Conservation (phyloP, 495 filamentous ascomycete genomes). For the Extremus antarcticus region DNA sequence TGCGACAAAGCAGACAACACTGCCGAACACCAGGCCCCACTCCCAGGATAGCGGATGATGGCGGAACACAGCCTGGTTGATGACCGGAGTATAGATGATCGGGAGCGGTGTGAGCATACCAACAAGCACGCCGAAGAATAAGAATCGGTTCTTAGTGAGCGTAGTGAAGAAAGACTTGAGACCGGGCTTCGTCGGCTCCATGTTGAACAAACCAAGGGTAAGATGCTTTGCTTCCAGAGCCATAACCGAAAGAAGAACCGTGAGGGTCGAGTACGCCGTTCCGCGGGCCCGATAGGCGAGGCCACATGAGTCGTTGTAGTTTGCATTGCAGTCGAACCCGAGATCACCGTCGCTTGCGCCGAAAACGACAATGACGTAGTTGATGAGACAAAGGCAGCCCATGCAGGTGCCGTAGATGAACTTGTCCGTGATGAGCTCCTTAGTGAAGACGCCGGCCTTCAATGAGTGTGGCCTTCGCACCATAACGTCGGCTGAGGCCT, state of each 20-base stretch:
- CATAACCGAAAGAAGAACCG: constrained; percentile 57
- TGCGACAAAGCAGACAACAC: constrained; percentile 19
- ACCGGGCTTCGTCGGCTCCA: constrained; percentile 36
- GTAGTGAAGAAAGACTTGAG: constrained; percentile 16
- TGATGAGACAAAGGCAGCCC: constrained; percentile 54
- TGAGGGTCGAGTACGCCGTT: constrained; percentile 62
- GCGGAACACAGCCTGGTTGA: constrained; percentile 26
- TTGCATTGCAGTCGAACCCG: constrained; percentile 53
- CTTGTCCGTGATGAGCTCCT: constrained; percentile 60
- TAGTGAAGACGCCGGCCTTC: constrained; percentile 56
- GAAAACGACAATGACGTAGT: constrained; percentile 60
- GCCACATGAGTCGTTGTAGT: constrained; percentile 42
- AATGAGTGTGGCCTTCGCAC: constrained; percentile 58
- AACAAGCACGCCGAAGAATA: constrained; percentile 25
- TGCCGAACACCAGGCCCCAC: constrained; percentile 24
- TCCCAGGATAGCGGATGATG: constrained; percentile 25
- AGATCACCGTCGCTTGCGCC: constrained; percentile 50
- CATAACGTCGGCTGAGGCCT: constrained; percentile 57
- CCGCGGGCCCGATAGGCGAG: constrained; percentile 64
- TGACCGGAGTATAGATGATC: constrained; percentile 27
- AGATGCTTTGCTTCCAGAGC: constrained; percentile 71
- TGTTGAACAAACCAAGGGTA: constrained; percentile 56
- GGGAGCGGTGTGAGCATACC: constrained; percentile 25
- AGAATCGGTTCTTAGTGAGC: constrained; percentile 26
- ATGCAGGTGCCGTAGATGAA: constrained; percentile 61